These are phyloP conservation scores for Hypoxylon sp. DNA, from an alignment of 2,329 filamentous ascomycete genomes.

Conservation along the genomic window DNA sequence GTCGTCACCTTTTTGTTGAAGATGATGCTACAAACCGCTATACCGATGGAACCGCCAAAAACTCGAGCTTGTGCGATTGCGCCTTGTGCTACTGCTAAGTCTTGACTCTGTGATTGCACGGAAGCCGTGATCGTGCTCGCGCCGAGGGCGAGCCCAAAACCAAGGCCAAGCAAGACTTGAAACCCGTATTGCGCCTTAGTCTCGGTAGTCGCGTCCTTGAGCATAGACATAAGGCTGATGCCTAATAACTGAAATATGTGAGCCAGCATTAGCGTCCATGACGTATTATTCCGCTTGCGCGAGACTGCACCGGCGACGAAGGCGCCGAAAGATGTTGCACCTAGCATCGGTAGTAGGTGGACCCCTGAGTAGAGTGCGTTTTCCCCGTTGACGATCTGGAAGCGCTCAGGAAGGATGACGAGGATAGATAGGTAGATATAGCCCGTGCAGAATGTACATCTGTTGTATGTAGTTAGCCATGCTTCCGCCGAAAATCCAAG, in stretches of 20 bases:
- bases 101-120: slow-evolving; percentile 63
- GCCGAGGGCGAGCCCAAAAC: slow-evolving; percentile 71
- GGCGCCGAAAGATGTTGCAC: slow-evolving; percentile 69
- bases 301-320: slow-evolving; percentile 69
- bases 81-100: slow-evolving; percentile 72
- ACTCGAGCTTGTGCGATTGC: slow-evolving; percentile 72
- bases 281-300: slow-evolving; percentile 68
- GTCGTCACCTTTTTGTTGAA: slow-evolving; percentile 64
- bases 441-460: slow-evolving; percentile 70
- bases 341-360: slow-evolving; percentile 71
- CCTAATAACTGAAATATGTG: slow-evolving; percentile 68
- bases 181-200: slow-evolving; percentile 66
- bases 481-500: background rate
- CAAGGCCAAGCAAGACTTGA: slow-evolving; percentile 70
- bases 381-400: slow-evolving; percentile 71
- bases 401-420: slow-evolving; percentile 71
- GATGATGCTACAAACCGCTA: slow-evolving; percentile 71
- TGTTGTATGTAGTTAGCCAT: slow-evolving; percentile 48
- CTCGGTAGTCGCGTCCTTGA: slow-evolving; percentile 54
- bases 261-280: slow-evolving; percentile 64
- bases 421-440: slow-evolving; percentile 72
- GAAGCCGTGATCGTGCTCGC: slow-evolving; percentile 71
- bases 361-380: slow-evolving; percentile 68
- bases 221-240: slow-evolving; percentile 64
- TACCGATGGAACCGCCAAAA: slow-evolving; percentile 71